phyloP scores from a whole-genome alignment of 352 stramenopile species.

The Hyphochytrium catenoides region DNA sequence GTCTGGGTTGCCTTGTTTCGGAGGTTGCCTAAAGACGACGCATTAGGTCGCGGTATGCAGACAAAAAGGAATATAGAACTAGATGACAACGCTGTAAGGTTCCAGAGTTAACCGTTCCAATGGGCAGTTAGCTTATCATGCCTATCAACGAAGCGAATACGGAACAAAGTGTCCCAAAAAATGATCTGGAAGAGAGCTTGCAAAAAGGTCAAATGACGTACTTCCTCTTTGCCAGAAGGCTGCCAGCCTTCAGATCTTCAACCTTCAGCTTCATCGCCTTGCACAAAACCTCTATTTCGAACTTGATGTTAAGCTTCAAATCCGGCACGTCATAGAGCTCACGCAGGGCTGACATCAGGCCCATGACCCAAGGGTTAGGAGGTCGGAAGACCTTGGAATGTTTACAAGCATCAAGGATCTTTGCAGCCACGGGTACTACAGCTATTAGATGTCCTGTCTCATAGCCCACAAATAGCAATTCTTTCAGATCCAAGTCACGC shows the following conservation, averaged over 20 bases:
- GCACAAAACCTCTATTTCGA: constrained; percentile 97
- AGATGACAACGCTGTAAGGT: no score
- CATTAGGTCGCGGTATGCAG: no score
- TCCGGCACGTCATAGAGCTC: constrained; percentile 96
- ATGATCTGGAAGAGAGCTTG: no score
- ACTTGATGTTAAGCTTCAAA: constrained; percentile 99
- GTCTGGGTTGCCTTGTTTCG: constrained; percentile 88
- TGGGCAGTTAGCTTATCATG: no score
- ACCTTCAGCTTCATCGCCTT: constrained; percentile 95
- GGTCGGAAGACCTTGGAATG: constrained; percentile 91
- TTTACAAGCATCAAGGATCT: constrained; percentile 94
- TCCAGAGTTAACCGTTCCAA: no score
- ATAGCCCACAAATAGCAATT: constrained; percentile 86
- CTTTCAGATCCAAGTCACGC: constrained; percentile 92
- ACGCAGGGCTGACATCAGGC: constrained; percentile 88
- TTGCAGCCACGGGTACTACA: constrained; percentile 92
- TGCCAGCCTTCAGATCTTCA: constrained; percentile 77
- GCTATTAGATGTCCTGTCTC: constrained; percentile 90
- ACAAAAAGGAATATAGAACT: no score
- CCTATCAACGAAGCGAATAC: no score
- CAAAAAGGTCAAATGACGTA: no score
- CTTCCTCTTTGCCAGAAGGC: constrained; percentile 71
- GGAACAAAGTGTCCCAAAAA: no score
- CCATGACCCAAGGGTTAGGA: constrained; percentile 98
- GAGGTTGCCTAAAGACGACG: constrained; percentile 49